Evolutionary conservation across 805 yeast species (phyloP), one percentile per base, ranked within the genome.

Genomic region (Spathaspora gorwiae): DNA sequence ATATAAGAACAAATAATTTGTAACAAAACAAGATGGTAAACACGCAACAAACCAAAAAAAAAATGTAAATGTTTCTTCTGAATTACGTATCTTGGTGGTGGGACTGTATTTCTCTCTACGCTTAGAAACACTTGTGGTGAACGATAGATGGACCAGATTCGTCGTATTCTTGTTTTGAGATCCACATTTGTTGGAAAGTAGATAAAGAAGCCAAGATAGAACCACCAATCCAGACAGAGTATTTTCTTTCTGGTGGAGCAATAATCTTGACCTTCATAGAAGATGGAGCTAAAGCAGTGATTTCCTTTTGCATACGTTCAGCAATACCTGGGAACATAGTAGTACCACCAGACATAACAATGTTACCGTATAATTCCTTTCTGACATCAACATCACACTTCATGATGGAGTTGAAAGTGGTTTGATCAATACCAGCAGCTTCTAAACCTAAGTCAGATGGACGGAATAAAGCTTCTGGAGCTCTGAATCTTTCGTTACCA

Each of bases 291-390:
- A 94, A 84, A 63, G 97, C 96, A 62, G 97, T 89, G 68, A 94
- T 90, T 81, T 94, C 99, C 88, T 92, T 92, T 83, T 92, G 98
- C 96, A 94, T 89, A 83, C 99, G 92, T 83, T 94, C 98, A 75
- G 97, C 97, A 74, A 94, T 90, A 80, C 99, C 99, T 77, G 97
- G 97, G 96, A 90, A 94, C 98, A 94, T 90, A 62, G 99, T 94
- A 65, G 98, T 90, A 87, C 99, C 99, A 83, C 99, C 99, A 60
- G 98, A 90, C 94, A 94, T 86, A 71, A 94, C 99, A 68, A 94
- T 94, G 86, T 94, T 94, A 78, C 95, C 95, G 81, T 94, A 94
- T 74, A 94, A 83, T 75, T 92, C 98, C 81, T 88, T 92, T 79
- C 99, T 88, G 61, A 94, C 97, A 78, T 94, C 99, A 63, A 94